A percentile compares a stretch with the other conserved stretches of the same genome.
These are phyloP conservation scores for Rhynchosporium agropyri DNA, from an alignment of 2,329 filamentous ascomycete species.

Conservation along the genomic window DNA sequence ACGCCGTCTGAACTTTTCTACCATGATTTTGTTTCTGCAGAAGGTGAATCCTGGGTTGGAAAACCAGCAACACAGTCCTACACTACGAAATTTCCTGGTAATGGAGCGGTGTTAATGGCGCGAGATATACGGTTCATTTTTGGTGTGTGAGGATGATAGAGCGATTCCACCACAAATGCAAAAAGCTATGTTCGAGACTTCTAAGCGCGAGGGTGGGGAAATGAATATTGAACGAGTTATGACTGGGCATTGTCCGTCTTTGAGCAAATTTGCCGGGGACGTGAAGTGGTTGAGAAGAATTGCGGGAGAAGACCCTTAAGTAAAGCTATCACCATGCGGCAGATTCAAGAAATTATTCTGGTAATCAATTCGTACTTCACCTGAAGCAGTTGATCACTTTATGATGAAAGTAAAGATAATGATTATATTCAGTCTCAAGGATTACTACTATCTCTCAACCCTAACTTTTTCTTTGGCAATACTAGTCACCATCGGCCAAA, in stretches of 20 bases:
- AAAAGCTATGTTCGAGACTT: constrained; percentile 22
- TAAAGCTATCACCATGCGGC: background rate
- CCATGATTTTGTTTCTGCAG: constrained; percentile 6
- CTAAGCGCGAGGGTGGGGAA: constrained; percentile 18
- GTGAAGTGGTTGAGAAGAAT: constrained; percentile 4
- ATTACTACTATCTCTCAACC: too few relatives aligned
- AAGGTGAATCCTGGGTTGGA: constrained; percentile 13
- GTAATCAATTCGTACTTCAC: too few relatives aligned
- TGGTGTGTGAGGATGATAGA: constrained; percentile 27
- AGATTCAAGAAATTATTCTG: too few relatives aligned
- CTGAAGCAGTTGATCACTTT: too few relatives aligned
- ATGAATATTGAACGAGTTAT: constrained; percentile 17
- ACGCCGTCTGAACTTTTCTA: constrained; percentile 15
- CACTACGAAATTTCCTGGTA: constrained; percentile 13
- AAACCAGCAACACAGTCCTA: constrained; percentile 23
- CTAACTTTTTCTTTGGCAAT: too few relatives aligned
- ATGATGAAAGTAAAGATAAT: too few relatives aligned
- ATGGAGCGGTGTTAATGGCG: constrained; percentile 16
- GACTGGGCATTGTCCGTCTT: constrained; percentile 23
- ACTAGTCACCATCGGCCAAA: too few relatives aligned
- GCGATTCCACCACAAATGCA: constrained; percentile 22
- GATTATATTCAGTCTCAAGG: too few relatives aligned
- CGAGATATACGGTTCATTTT: constrained; percentile 21
- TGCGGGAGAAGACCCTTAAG: constrained; percentile 8
- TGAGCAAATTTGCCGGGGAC: constrained; percentile 16